Percentiles rank a stretch among this genome's conserved stretches.
phyloP scores from a whole-genome alignment of 1,284 basidiomycete genomes.

The Pseudozyma tsukubaensis region DNA sequence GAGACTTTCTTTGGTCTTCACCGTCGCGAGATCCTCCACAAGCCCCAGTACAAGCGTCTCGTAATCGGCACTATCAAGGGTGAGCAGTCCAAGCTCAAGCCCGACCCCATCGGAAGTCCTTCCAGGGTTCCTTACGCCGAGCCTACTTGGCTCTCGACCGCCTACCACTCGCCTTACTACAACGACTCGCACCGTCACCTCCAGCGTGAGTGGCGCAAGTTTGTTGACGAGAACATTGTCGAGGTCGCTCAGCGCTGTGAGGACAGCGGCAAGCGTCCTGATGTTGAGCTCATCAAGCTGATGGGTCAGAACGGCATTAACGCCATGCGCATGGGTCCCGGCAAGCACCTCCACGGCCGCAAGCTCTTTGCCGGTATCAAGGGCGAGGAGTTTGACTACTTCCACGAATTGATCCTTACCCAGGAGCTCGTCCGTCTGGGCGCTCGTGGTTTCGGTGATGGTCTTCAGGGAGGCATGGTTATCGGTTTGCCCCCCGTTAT shows the following conservation, averaged over 20 bases:
- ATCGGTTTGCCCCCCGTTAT: constrained; percentile 73
- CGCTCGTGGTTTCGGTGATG: constrained; percentile 73
- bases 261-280: constrained; percentile 79
- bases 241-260: constrained; percentile 83
- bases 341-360: constrained; percentile 82
- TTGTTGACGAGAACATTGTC: constrained; percentile 84
- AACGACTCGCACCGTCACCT: constrained; percentile 69
- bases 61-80: constrained; percentile 65
- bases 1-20: constrained; percentile 68
- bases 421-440: constrained; percentile 85
- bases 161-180: constrained; percentile 69
- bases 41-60: constrained; percentile 60
- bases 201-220: constrained; percentile 68
- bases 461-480: constrained; percentile 70
- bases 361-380: constrained; percentile 85
- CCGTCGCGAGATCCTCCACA: constrained; percentile 63
- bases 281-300: constrained; percentile 70
- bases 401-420: constrained; percentile 82
- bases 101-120: constrained; percentile 57
- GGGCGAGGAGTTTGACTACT: constrained; percentile 88
- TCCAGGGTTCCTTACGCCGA: constrained; percentile 68
- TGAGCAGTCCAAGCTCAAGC: constrained; percentile 62
- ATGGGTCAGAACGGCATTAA: constrained; percentile 68
- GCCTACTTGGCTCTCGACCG: constrained; percentile 59
- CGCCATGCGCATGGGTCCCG: constrained; percentile 75